Percentiles rank a stretch among this genome's conserved stretches.
These are phyloP conservation scores for Alectoria sarmentosa DNA, from an alignment of 495 filamentous ascomycete species.

Conservation along the genomic window DNA sequence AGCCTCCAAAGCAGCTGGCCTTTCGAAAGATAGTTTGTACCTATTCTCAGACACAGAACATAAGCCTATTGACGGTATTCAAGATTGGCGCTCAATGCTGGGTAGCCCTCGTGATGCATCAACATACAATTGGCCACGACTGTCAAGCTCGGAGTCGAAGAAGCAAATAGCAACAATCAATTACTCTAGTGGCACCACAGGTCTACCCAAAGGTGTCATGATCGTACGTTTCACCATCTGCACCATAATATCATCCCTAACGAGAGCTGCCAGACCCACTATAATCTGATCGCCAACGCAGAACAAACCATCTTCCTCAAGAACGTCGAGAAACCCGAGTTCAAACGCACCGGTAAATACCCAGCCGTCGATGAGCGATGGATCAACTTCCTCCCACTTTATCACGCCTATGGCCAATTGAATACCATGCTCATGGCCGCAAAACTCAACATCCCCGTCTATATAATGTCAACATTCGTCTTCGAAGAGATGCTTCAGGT, in stretches of 20 bases:
- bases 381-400: slow-evolving; percentile 78
- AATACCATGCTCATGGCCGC: slow-evolving; percentile 17
- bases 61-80: slow-evolving; percentile 53
- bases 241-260: not conserved
- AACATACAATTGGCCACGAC: slow-evolving; percentile 12
- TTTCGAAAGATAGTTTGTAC: slow-evolving; percentile 58
- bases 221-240: slow-evolving; percentile 29
- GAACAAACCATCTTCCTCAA: slow-evolving; percentile 35
- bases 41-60: slow-evolving; percentile 69
- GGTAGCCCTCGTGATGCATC: slow-evolving; percentile 40
- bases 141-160: slow-evolving; percentile 28
- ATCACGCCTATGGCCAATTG: slow-evolving; percentile 72
- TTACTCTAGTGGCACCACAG: slow-evolving; percentile 86
- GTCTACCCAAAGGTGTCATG: slow-evolving; percentile 87
- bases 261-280: slow-evolving; percentile 45
- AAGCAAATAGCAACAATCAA: slow-evolving; percentile 56
- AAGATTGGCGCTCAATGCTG: slow-evolving; percentile 36
- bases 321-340: slow-evolving; percentile 49
- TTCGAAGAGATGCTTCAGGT: slow-evolving; percentile 66
- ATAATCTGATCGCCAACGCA: slow-evolving; percentile 71
- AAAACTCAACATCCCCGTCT: slow-evolving; percentile 31
- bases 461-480: slow-evolving; percentile 80
- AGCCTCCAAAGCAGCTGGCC: slow-evolving; percentile 60
- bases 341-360: slow-evolving; percentile 29
- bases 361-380: slow-evolving; percentile 44